Evolutionary conservation across 345 rosid species (phyloP).

Genomic region (Geranium brycei): DNA sequence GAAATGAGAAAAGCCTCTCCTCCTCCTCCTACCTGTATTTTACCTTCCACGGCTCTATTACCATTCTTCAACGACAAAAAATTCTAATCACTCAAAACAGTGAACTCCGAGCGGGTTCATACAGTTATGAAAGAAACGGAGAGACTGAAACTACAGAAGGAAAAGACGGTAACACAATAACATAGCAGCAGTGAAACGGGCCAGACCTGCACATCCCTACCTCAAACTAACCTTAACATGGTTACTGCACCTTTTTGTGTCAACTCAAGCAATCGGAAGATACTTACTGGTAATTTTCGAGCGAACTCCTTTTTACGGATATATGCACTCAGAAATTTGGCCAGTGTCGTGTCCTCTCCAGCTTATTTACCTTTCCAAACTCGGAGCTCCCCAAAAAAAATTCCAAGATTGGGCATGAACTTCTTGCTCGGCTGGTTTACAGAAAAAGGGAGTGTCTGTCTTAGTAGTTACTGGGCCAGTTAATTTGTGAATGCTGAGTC

Average conservation of each 20-base stretch:
- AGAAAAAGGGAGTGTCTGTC: constrained; percentile 22
- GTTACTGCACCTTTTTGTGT: constrained; percentile 18
- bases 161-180: constrained; percentile 17
- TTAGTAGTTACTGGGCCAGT: constrained; percentile 87
- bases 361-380: constrained; percentile 23
- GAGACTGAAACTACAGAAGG: constrained; percentile 3
- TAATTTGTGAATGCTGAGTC: constrained; percentile 79
- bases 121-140: constrained; percentile 1
- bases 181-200: constrained; percentile 20
- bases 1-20: constrained; percentile 1
- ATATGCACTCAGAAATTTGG: constrained; percentile 20
- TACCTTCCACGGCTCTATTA: constrained; percentile 26
- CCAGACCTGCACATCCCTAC: constrained; percentile 33
- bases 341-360: constrained; percentile 20
- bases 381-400: constrained; percentile 29
- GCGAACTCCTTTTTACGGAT: constrained; percentile 11
- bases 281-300: constrained; percentile 16
- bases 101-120: constrained; percentile 19
- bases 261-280: constrained; percentile 30
- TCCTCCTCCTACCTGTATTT: constrained; percentile 30
- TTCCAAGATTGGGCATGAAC: constrained; percentile 24
- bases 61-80: constrained; percentile 19
- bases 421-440: constrained; percentile 17
- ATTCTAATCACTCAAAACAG: constrained; percentile 28
- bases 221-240: constrained; percentile 36